Percentiles rank a stretch among this genome's conserved stretches.
Conservation (phyloP, 495 filamentous ascomycete species). For the Neurospora sp. region DNA sequence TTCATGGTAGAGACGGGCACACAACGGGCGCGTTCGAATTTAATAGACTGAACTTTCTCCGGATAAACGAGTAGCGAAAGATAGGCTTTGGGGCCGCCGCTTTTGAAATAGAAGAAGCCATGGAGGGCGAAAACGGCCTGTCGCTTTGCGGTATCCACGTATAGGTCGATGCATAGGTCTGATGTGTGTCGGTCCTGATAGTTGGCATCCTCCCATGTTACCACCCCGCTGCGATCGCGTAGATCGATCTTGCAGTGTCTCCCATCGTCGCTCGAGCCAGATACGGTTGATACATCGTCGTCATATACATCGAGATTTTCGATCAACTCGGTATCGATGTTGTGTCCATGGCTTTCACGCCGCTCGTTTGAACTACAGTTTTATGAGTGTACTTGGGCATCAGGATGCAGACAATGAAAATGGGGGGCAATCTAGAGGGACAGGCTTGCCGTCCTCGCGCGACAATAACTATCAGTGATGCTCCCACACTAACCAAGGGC, state of each 20-base stretch:
- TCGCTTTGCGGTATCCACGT: background rate
- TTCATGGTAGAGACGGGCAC: background rate
- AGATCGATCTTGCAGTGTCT: constrained; percentile 1
- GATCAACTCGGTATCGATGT: background rate
- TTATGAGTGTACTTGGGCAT: background rate
- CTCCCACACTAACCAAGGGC: background rate
- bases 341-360: background rate
- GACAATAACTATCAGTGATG: background rate
- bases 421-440: background rate
- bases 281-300: background rate
- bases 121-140: constrained; percentile 1
- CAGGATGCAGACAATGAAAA: background rate
- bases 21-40: background rate
- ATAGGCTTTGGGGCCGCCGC: background rate
- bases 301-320: background rate
- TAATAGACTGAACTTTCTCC: background rate
- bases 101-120: background rate
- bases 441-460: background rate
- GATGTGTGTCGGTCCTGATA: constrained; percentile 1
- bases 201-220: constrained; percentile 1
- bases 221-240: background rate
- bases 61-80: constrained; percentile 1
- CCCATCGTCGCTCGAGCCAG: background rate
- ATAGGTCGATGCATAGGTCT: background rate
- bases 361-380: constrained; percentile 3